A percentile compares a stretch with the other conserved stretches of the same genome.
Conservation (phyloP, 371 early-diverging fungal genomes). For the Actinomortierella wolfii region DNA sequence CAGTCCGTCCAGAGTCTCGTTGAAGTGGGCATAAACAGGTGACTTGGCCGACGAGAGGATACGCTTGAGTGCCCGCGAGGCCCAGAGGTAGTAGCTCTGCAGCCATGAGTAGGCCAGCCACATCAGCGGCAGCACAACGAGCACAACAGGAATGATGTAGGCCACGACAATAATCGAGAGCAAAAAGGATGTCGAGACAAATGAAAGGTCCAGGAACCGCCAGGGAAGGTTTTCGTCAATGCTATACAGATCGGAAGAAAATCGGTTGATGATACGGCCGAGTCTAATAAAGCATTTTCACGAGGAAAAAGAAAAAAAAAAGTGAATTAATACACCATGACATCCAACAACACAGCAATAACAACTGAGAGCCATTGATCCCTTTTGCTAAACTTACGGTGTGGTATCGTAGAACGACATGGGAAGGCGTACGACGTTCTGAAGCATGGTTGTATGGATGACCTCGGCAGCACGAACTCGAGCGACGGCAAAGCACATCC, state of each 20-base stretch:
- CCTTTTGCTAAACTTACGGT: constrained; percentile 64
- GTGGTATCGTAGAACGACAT: constrained; percentile 62
- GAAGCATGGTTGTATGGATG: constrained; percentile 58
- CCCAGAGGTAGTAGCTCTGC: constrained; percentile 66
- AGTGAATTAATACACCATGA: constrained; percentile 58
- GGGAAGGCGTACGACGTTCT: constrained; percentile 22
- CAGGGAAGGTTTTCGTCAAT: constrained; percentile 63
- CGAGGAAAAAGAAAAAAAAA: constrained; percentile 71
- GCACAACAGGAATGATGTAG: constrained; percentile 51
- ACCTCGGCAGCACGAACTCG: constrained; percentile 65
- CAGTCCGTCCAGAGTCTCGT: constrained; percentile 74
- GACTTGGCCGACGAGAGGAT: constrained; percentile 76
- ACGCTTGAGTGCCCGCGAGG: constrained; percentile 86
- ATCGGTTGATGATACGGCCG: constrained; percentile 84
- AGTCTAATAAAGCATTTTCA: constrained; percentile 79
- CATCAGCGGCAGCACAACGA: constrained; percentile 52
- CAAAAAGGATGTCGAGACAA: constrained; percentile 35
- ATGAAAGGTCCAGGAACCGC: constrained; percentile 55
- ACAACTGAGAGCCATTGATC: too few relatives aligned
- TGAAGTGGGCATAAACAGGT: constrained; percentile 79
- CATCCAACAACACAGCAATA: background rate
- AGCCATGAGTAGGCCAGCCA: constrained; percentile 49
- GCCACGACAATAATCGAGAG: constrained; percentile 49
- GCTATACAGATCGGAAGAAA: constrained; percentile 74
- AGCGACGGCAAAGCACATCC: constrained; percentile 74